Conservation (phyloP, 2,329 filamentous ascomycete genomes). For the Diatrype stigma region DNA sequence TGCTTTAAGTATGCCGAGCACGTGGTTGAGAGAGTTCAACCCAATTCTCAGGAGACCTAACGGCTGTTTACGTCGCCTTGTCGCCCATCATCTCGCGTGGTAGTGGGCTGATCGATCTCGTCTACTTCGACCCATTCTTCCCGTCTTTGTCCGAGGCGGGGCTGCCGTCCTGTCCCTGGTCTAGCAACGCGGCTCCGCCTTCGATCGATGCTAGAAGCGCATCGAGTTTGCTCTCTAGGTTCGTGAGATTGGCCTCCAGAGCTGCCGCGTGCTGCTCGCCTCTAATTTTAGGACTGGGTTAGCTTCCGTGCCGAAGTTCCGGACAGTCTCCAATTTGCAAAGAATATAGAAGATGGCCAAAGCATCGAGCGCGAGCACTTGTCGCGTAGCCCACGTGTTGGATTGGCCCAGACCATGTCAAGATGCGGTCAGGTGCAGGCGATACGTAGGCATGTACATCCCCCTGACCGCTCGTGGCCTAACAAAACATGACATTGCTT, state of each 20-base stretch:
- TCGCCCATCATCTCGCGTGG: background rate
- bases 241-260: slow-evolving; percentile 27
- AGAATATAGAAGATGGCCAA: no score
- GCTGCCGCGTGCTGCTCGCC: slow-evolving; percentile 29
- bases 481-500: background rate
- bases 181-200: slow-evolving; percentile 1
- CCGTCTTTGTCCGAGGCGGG: background rate
- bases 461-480: background rate
- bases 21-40: background rate
- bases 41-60: no score
- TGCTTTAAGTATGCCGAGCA: background rate
- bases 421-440: background rate
- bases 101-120: background rate
- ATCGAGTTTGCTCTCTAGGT: slow-evolving; percentile 28
- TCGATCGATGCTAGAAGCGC: slow-evolving; percentile 28
- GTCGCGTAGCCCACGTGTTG: background rate
- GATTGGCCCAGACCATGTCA: background rate
- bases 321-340: background rate
- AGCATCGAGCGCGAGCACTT: no score
- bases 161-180: background rate
- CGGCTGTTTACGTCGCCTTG: background rate
- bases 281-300: slow-evolving; percentile 14
- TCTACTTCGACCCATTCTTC: background rate
- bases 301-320: slow-evolving; percentile 5
- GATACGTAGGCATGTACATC: background rate